These are phyloP conservation scores for Alternaria metachromatica DNA, from an alignment of 2,329 filamentous ascomycete genomes.

Conservation along the genomic window DNA sequence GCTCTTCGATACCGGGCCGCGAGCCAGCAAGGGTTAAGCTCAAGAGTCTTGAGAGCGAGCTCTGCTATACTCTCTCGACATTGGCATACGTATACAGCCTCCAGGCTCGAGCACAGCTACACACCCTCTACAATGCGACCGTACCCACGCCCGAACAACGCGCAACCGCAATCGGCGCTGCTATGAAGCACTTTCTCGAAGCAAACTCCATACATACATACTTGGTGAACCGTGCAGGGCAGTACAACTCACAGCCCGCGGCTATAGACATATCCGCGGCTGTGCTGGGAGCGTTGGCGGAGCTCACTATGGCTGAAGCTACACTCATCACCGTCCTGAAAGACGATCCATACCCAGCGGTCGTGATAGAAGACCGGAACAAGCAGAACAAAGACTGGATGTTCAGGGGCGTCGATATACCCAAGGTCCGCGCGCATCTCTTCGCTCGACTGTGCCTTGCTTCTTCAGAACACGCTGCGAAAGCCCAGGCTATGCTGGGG, in stretches of 20 bases:
- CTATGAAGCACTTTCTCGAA: slow-evolving; percentile 78
- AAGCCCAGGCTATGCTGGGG: slow-evolving; percentile 64
- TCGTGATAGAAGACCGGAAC: slow-evolving; percentile 81
- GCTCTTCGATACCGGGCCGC: slow-evolving; percentile 63
- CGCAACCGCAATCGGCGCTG: slow-evolving; percentile 71
- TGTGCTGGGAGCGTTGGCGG: slow-evolving; percentile 55
- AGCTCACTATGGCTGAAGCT: slow-evolving; percentile 81
- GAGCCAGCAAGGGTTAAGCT: slow-evolving; percentile 72
- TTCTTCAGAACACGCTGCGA: slow-evolving; percentile 83
- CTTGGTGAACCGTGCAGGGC: slow-evolving; percentile 64
- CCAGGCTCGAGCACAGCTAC: slow-evolving; percentile 73
- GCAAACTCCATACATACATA: slow-evolving; percentile 81
- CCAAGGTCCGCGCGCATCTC: slow-evolving; percentile 85
- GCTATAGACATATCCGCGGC: slow-evolving; percentile 53
- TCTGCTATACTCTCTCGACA: slow-evolving; percentile 78
- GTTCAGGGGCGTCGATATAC: slow-evolving; percentile 87
- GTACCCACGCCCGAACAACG: slow-evolving; percentile 66
- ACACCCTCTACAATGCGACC: slow-evolving; percentile 73
- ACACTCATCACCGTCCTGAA: slow-evolving; percentile 90
- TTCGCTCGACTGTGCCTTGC: slow-evolving; percentile 88
- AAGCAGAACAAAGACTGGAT: slow-evolving; percentile 92
- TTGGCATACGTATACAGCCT: slow-evolving; percentile 77
- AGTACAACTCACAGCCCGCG: slow-evolving; percentile 43
- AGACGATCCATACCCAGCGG: slow-evolving; percentile 89
- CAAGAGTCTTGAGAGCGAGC: slow-evolving; percentile 79